Percentiles rank a stretch among this genome's conserved stretches.
phyloP scores from a whole-genome alignment of 176 grass and related monocot species.

The Rhynchospora breviuscula region DNA sequence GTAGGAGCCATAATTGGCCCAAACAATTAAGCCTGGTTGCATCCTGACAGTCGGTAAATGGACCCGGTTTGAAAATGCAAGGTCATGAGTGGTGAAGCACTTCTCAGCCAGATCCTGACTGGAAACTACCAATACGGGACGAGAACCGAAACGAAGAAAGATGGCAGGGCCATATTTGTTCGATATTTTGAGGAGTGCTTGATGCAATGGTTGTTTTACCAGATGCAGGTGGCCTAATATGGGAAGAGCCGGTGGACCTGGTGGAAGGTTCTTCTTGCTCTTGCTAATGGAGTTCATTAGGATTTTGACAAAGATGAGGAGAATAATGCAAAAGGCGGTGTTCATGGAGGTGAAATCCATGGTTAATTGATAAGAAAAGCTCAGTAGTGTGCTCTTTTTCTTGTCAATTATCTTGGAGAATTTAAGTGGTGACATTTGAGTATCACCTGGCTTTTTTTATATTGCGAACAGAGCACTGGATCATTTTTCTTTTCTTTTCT shows the following conservation, averaged over 20 bases:
- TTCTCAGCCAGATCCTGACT: slow-evolving; percentile 4
- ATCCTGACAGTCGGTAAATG: background rate
- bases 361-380: background rate
- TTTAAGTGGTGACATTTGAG: background rate
- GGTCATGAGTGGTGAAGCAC: slow-evolving; percentile 34
- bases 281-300: background rate
- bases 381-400: background rate
- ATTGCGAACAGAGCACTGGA: background rate
- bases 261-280: slow-evolving; percentile 25
- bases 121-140: slow-evolving; percentile 24
- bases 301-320: slow-evolving; percentile 4
- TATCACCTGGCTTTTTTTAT: background rate
- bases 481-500: too few relatives aligned
- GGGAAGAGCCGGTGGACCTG: slow-evolving; percentile 41
- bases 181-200: slow-evolving; percentile 10
- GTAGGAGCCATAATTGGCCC: background rate
- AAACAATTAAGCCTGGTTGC: background rate
- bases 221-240: slow-evolving; percentile 60
- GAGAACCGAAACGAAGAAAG: slow-evolving; percentile 27
- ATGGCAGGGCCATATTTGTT: slow-evolving; percentile 9
- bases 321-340: slow-evolving; percentile 1
- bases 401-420: background rate
- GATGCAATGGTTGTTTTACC: slow-evolving; percentile 37
- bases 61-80: slow-evolving; percentile 20
- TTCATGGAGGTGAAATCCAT: slow-evolving; percentile 6